A percentile compares a stretch with the other conserved stretches of the same genome.
These are phyloP conservation scores for Schwanniomyces occidentalis DNA, from an alignment of 805 yeast genomes.

Conservation along the genomic window DNA sequence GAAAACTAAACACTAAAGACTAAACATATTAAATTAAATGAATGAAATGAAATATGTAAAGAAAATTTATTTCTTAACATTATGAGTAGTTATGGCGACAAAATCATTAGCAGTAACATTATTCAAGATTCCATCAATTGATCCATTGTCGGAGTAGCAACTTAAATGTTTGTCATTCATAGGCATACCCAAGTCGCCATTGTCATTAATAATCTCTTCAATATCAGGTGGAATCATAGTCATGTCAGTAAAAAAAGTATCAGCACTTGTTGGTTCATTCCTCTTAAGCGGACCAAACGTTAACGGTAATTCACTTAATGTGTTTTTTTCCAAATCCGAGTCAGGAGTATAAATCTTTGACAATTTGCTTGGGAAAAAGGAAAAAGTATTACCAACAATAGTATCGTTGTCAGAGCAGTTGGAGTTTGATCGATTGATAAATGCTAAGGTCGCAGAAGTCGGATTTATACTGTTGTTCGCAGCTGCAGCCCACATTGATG, in stretches of 20 bases:
- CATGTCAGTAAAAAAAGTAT: background rate
- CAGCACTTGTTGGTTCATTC: constrained; percentile 1
- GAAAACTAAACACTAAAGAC: too few relatives aligned
- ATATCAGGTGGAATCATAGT: constrained; percentile 6
- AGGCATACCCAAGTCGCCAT: constrained; percentile 1
- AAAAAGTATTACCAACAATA: constrained; percentile 3
- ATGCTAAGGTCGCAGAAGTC: constrained; percentile 15
- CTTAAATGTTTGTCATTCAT: background rate
- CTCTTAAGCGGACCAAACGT: constrained; percentile 1
- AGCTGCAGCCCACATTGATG: constrained; percentile 87
- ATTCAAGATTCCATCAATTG: constrained; percentile 8
- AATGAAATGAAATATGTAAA: too few relatives aligned
- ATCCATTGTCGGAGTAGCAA: constrained; percentile 2
- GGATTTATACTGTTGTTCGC: constrained; percentile 46
- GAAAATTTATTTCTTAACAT: constrained; percentile 1
- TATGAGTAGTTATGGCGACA: constrained; percentile 9
- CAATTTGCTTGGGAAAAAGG: constrained; percentile 14
- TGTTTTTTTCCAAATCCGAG: constrained; percentile 6
- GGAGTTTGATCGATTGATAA: constrained; percentile 7
- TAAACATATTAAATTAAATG: too few relatives aligned
- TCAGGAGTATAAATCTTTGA: constrained; percentile 4
- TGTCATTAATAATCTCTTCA: constrained; percentile 6
- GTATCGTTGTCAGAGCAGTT: constrained; percentile 3
- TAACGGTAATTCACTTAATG: constrained; percentile 5
- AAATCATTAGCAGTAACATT: constrained; percentile 7